Evolutionary conservation across 2,329 filamentous ascomycete species (phyloP), one percentile per base, ranked within the genome.

Genomic region (Fusarium odoratissimum): DNA sequence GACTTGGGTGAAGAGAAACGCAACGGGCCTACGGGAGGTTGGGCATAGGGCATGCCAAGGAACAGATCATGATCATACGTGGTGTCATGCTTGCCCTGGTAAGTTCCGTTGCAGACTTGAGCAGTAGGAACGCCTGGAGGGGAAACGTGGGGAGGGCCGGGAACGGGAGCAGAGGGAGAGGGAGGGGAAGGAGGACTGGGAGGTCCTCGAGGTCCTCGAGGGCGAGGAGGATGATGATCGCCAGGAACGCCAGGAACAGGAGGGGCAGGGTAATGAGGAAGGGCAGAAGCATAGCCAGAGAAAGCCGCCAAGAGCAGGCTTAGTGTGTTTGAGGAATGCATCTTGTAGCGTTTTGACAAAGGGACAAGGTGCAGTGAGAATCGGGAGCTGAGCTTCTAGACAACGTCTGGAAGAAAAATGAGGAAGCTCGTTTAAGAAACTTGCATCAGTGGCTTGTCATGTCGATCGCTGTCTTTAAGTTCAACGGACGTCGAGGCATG

Each of bases 1-100:
- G 86, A 77, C 69, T 86, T 82, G 0, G 89, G 87, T 5, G 84
- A 72, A 1, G 82, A 81, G 71, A 91, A 90, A 8, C 90, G 85
- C 2, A 86, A 85, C 30, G 85, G 79, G 1, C 88, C 88, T 35
- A 88, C 84, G 5, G 82, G 79, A n/a, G 72, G 71, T 40, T 74
- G 72, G 11, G 72, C 72, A 42, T 74, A 74, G 3, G 72, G 69
- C 54, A 74, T 67, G 5, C 72, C 72, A 13, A 74, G 55, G 35
- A 74, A 74, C 41, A 60, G 40, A 30, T 74, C 72, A 35, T 74
- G 72, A 21, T 73, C 56, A n/a, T 62, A 74, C 14, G 46, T 60
- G 8, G 48, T 21, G 14, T 60, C 69, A 31, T 70, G 69, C 38
- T 38, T 48, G 14, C 72, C 72, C 38, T 72, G 60, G 54, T 74